Conservation (phyloP, 495 filamentous ascomycete genomes). For the Cercophora scortea region DNA sequence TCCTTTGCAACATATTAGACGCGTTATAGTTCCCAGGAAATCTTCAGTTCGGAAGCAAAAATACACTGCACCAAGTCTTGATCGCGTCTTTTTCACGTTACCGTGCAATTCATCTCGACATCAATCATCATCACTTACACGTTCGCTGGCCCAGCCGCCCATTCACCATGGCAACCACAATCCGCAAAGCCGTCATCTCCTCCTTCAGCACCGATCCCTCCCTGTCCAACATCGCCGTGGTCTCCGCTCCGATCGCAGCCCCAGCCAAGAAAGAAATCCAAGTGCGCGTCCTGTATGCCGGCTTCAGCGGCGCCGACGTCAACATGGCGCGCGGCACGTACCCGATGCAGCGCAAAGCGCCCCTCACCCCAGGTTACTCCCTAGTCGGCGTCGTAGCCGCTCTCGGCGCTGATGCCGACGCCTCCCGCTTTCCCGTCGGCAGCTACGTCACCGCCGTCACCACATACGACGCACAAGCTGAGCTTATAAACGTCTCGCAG, state of each 20-base stretch:
- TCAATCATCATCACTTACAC: too few species aligned
- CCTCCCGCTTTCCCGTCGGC: slow-evolving; percentile 16
- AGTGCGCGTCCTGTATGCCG: slow-evolving; percentile 31
- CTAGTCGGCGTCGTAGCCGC: slow-evolving; percentile 27
- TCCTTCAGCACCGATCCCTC: slow-evolving; percentile 20
- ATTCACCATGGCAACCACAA: slow-evolving; percentile 3
- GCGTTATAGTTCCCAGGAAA: too few species aligned
- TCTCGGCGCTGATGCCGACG: slow-evolving; percentile 12
- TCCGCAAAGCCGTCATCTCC: slow-evolving; percentile 36
- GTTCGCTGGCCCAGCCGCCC: too few species aligned
- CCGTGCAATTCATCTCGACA: too few species aligned
- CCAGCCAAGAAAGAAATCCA: slow-evolving; percentile 29
- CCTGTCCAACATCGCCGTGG: slow-evolving; percentile 21
- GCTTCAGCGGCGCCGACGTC: slow-evolving; percentile 34
- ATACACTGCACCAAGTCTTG: too few species aligned
- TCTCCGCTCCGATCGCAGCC: slow-evolving; percentile 18
- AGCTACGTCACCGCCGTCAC: slow-evolving; percentile 28
- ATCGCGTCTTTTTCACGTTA: too few species aligned
- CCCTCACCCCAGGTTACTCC: slow-evolving; percentile 35
- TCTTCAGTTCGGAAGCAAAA: too few species aligned
- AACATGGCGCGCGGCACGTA: slow-evolving; percentile 37
- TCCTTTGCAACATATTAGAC: too few species aligned
- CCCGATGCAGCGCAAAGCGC: slow-evolving; percentile 28
- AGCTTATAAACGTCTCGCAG: slow-evolving; percentile 31
- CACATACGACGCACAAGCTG: slow-evolving; percentile 33